A percentile compares a stretch with the other conserved stretches of the same genome.
phyloP scores from a whole-genome alignment of 2,329 filamentous ascomycete genomes.

The Pestalotiopsis sp. region DNA sequence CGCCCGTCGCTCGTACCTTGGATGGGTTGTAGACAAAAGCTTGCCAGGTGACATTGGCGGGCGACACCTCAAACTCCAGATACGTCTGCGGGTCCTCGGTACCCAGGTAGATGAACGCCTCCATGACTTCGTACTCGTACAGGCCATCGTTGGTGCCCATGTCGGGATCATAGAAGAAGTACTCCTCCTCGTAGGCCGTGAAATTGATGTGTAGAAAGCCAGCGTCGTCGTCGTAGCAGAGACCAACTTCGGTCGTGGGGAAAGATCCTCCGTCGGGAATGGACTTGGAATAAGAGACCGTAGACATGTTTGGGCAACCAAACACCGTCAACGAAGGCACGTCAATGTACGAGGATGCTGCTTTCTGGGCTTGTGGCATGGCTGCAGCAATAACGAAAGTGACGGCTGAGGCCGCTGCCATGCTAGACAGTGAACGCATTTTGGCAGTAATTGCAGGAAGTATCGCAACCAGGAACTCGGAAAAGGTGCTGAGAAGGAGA shows the following conservation, averaged over 20 bases:
- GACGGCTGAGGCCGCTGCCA: neutral
- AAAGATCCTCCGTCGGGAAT: constrained; percentile 30
- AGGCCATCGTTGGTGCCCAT: constrained; percentile 49
- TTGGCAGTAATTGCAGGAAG: neutral
- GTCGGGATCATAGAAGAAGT: constrained; percentile 47
- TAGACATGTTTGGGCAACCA: neutral
- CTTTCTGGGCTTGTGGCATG: neutral
- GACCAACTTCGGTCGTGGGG: constrained; percentile 45
- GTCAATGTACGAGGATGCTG: neutral
- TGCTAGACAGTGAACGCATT: neutral
- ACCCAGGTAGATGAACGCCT: constrained; percentile 49
- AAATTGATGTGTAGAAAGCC: constrained; percentile 42
- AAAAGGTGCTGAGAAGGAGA: neutral
- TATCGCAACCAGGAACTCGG: neutral
- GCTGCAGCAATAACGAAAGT: neutral
- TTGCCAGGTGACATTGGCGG: constrained; percentile 54
- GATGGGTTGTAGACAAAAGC: constrained; percentile 54
- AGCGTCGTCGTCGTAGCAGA: constrained; percentile 46
- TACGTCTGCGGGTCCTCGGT: constrained; percentile 49
- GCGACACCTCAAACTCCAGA: constrained; percentile 53
- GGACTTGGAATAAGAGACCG: constrained; percentile 4
- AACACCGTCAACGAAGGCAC: neutral
- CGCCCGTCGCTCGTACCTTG: constrained; percentile 42
- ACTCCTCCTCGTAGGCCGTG: constrained; percentile 46
- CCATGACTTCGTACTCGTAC: constrained; percentile 54